A percentile compares a stretch with the other conserved stretches of the same genome.
These are phyloP conservation scores for Fusarium sp. DNA, from an alignment of 2,329 filamentous ascomycete species.

Conservation along the genomic window DNA sequence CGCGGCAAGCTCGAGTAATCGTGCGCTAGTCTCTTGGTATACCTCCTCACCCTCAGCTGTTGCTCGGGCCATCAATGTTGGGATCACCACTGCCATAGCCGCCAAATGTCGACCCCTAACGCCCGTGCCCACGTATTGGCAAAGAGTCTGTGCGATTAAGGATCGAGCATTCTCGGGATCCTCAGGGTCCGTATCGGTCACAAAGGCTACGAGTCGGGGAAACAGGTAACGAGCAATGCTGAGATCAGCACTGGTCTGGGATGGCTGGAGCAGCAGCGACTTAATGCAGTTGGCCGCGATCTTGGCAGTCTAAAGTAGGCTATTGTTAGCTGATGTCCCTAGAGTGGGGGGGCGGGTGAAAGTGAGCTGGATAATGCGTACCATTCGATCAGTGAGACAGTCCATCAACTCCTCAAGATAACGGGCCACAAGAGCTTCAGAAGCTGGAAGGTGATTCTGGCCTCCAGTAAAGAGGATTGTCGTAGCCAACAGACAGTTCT, in stretches of 20 bases:
- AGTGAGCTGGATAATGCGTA: constrained; percentile 54
- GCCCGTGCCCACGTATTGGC: constrained; percentile 69
- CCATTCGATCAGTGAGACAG: constrained; percentile 81
- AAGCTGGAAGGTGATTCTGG: constrained; percentile 75
- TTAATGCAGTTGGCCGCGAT: constrained; percentile 91
- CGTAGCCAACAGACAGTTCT: constrained; percentile 87
- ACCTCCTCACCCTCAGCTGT: constrained; percentile 67
- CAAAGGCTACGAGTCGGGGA: constrained; percentile 79
- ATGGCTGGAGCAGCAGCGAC: constrained; percentile 77
- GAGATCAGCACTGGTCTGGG: constrained; percentile 72
- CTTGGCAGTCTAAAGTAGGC: constrained; percentile 72
- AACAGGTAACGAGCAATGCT: constrained; percentile 78
- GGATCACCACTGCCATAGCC: constrained; percentile 80
- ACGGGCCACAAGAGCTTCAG: constrained; percentile 76
- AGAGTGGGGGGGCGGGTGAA: not conserved
- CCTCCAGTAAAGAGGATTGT: constrained; percentile 90
- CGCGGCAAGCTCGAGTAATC: constrained; percentile 83
- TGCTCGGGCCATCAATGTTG: constrained; percentile 78
- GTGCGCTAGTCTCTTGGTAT: constrained; percentile 77
- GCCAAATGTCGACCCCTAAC: constrained; percentile 58
- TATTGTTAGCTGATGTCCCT: constrained; percentile 8
- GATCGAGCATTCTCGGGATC: constrained; percentile 81
- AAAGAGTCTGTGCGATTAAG: constrained; percentile 77
- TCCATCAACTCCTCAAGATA: constrained; percentile 86
- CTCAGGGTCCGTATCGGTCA: constrained; percentile 74